Evolutionary conservation across 768 basidiomycete genomes (phyloP), one percentile per base, ranked within the genome.

Genomic region (Tricholoma saponaceum): DNA sequence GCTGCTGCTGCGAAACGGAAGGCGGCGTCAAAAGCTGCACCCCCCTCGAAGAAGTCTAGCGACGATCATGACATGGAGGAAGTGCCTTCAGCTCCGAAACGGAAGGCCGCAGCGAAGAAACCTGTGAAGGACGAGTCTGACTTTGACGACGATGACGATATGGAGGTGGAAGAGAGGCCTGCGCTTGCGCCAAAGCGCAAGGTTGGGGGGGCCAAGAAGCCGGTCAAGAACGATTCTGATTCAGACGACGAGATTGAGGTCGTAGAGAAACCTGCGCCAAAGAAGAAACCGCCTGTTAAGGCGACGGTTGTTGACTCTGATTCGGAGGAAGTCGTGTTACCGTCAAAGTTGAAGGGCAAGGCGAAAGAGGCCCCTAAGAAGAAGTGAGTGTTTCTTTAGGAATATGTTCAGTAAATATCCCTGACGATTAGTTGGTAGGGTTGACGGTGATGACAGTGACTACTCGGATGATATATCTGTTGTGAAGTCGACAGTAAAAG

Each of bases 1-100:
- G 62, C 74, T 16, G 67, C 65, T 43, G 67, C 66, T 47, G 26
- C 47, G 26, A 79, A 76, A 61, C 76, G 76, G 53, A 81, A 79
- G 57, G 69, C 74, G 1, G 33, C 51, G n/a, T 66, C 69, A 20
- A 75, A 68, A 66, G 62, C 70, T 18, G 57, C 68, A 1, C 58
- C 56, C n/a, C 37, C 52, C 10, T 4, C 37, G 16, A 69, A 69
- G 60, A n/a, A 10, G 8, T 71, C 69, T 54, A 61, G 64, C 26
- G 61, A 64, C 16, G 58, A 71, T 54, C 12, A 7, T 14, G 62
- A 52, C 46, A 25, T 4, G 14, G 25, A n/a, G 9, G n/a, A n/a
- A 37, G 62, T 62, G 26, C 66, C 26, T n/a, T 14, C 52, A 26
- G 47, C 47, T 16, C 47, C 58, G 14, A 62, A 58, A 37, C 55